Base-by-base conservation (phyloP, 257 asterid genomes). In the Plantago major region DNA sequence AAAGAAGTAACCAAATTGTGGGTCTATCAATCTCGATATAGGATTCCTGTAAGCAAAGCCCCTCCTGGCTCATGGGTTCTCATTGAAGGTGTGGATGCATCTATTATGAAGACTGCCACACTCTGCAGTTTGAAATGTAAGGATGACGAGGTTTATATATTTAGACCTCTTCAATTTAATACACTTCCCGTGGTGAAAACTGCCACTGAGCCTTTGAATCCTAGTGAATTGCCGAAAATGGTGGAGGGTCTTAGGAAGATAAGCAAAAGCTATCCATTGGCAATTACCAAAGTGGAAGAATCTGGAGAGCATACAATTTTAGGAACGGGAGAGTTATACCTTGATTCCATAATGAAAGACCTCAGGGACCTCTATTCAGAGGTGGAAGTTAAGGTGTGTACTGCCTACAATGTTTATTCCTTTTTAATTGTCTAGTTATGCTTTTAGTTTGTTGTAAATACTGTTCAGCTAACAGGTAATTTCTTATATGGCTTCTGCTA, bases 21-120 rank as follows among this genome's bases (percentile, higher is more conserved):
- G 96, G 97, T 93, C 45, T 93, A 93, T 80, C 99, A 93, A 78
- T 93, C 97, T 55, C 95, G 97, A 49, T 93, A 93, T 60, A 83
- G 99, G 85, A 93, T 93, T 74, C 97, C 99, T 60, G 69, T 93
- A 46, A 85, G 82, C 76, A 89, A 84, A 77, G 97, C 97, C 19
- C 97, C 95, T 66, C 99, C 97, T 58, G 99, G 99, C 73, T 80
- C 99, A 55, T 93, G 99, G 99, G 99, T 93, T 73, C 87, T 93
- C 64, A 89, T 93, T 63, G 99, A 93, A 82, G 99, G 99, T 60
- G 99, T 93, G 42, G 99, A 93, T 80, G 99, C 99, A 51, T 93
- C 99, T 53, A 93, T 93, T 61, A 93, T 83, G 99, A 93, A 93
- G 84, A 93, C 99, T 30, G 99, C 99, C 40, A 89, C 97, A 3